These are phyloP conservation scores for Suillus weaverae DNA, from an alignment of 768 basidiomycete genomes.

Conservation along the genomic window DNA sequence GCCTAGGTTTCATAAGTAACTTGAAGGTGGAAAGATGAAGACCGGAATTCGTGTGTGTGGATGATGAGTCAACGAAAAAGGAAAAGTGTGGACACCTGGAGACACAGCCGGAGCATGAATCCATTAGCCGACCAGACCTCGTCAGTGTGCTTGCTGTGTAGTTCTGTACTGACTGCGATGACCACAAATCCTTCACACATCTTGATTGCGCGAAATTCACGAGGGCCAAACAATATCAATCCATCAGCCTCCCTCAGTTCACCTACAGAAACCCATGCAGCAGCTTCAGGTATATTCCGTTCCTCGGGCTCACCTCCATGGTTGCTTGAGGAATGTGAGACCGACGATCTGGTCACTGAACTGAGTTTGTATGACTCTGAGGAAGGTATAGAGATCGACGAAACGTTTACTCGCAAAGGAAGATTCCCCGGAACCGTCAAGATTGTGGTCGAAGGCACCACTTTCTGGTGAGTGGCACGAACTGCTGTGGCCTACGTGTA, in stretches of 20 bases:
- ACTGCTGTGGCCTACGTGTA: constrained; percentile 7
- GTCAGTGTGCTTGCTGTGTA: neutral
- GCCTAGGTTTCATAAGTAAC: neutral
- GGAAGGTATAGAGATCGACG: constrained; percentile 75
- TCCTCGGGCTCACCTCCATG: constrained; percentile 79
- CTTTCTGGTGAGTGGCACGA: constrained; percentile 73
- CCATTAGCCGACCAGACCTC: neutral
- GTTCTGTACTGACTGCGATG: constrained; percentile 34
- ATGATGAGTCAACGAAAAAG: neutral
- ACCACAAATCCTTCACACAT: constrained; percentile 83
- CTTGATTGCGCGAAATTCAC: constrained; percentile 83
- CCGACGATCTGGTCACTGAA: constrained; percentile 68
- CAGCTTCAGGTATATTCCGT: constrained; percentile 81
- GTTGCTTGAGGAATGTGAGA: constrained; percentile 75
- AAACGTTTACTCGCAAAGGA: constrained; percentile 69
- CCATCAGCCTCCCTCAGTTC: constrained; percentile 80
- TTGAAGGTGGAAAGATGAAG: neutral
- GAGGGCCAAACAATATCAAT: constrained; percentile 73
- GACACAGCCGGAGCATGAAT: neutral
- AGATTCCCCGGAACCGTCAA: constrained; percentile 85
- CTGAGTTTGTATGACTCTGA: constrained; percentile 66
- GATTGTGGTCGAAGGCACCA: constrained; percentile 84
- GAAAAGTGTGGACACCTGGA: neutral
- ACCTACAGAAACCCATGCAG: constrained; percentile 86
- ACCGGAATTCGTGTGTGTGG: neutral